Base-by-base conservation (phyloP, 345 rosid species). In the Salix arbutifolia region DNA sequence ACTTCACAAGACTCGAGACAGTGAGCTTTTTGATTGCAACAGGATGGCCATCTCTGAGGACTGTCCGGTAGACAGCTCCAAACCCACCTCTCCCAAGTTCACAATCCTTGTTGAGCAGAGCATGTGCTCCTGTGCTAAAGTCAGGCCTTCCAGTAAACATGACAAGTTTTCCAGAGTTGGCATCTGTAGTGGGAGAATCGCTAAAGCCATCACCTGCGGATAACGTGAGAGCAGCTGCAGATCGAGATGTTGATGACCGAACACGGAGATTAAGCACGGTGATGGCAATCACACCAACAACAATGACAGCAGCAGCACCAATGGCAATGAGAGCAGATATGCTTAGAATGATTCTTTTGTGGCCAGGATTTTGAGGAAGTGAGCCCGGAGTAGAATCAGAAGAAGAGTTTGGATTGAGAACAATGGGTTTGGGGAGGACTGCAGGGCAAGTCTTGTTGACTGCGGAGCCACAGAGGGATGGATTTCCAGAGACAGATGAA, bases 1-100 rank as follows among this genome's bases (percentile, higher is more conserved):
- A 94, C 83, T 96, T 96, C 76, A 94, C 97, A 38, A 96, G 93
- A 79, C 99, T 96, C 1, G 98, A 96, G 75, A 92, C 98, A 9
- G 97, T 96, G 69, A 96, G 97, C 79, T 96, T 96, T 91, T 96
- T 96, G 77, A 96, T 96, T 12, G 99, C 99, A 53, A 96, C 92
- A 0, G 97, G 80, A 65, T 84, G 83, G 5, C 95, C 97, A 83
- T 92, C 97, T 65, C 87, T 84, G 70, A 94, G 89, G 44, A 89
- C 86, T 18, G 99, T 89, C 74, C 88, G 80, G 80, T 96, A 96
- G 42, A 96, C 98, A n/a, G 94, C 95, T 48, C 99, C 99, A 78
- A 96, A 96, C 26, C 98, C 99, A 8, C 98, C 98, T 56, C 97
- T 89, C 35, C 99, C 99, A 17, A 96, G 97, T 83, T 94, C 99